A percentile compares a stretch with the other conserved stretches of the same genome.
Conservation (phyloP, 306 rosid species). For the Quercus wislizeni region DNA sequence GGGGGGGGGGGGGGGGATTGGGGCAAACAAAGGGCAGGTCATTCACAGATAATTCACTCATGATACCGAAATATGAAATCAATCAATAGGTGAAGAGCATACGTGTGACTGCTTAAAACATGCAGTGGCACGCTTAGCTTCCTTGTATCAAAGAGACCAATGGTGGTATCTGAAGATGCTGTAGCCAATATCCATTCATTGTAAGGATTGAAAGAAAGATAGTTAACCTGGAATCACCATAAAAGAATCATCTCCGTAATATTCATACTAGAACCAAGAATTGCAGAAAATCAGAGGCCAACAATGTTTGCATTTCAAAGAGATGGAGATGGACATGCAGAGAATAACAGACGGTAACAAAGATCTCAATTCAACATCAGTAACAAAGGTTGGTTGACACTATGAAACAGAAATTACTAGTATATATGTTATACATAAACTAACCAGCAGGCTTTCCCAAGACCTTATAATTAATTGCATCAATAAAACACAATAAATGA, state of each 20-base stretch:
- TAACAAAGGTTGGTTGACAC: background rate
- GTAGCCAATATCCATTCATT: conserved; percentile 92
- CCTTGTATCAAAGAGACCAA: conserved; percentile 79
- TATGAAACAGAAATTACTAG: background rate
- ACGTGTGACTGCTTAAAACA: conserved; percentile 77
- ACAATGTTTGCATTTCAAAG: background rate
- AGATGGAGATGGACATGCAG: background rate
- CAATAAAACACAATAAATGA: background rate
- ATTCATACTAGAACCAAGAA: background rate
- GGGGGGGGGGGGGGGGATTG: too few relatives aligned
- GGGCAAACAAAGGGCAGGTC: background rate
- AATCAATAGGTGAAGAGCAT: conserved; percentile 21
- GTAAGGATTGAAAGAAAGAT: conserved; percentile 74
- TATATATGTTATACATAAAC: background rate
- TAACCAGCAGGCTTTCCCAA: background rate
- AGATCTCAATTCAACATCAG: background rate
- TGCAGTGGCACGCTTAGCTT: conserved; percentile 68
- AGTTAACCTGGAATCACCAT: conserved; percentile 63
- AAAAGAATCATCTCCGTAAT: conserved; percentile 6
- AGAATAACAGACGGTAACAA: background rate
- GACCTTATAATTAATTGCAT: background rate
- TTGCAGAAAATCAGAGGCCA: background rate
- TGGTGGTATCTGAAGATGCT: conserved; percentile 84
- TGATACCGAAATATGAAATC: background rate
- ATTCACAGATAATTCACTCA: background rate